Evolutionary conservation across 768 basidiomycete species (phyloP), one percentile per base, ranked within the genome.

Genomic region (Lyophyllum shimeji): DNA sequence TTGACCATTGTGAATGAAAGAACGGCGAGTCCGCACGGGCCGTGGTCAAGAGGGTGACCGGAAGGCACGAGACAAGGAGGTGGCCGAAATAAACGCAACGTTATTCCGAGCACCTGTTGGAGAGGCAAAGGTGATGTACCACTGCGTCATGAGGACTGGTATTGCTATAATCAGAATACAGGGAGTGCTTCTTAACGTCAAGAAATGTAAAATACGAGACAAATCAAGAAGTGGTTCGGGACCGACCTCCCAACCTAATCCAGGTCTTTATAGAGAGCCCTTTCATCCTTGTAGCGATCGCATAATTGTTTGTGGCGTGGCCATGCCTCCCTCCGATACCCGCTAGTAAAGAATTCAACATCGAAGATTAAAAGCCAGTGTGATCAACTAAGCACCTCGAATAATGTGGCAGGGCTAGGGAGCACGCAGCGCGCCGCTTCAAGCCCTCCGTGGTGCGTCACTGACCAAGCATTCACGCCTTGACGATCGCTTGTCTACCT

Each of bases 321-420:
- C 39, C 51, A 57, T 18, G 40, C 51, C 46, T 57, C 56, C 40
- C 43, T 52, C 17, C 52, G 46, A 37, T 57, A 40, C 13, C 25
- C 31, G 5, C 55, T 42, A 12, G 18, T 9, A 9, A 40, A 40
- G 18, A n/a, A 3, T 40, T 40, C 6, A 7, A 29, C 4, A 40
- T n/a, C 37, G 13, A 40, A 9, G 1, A 18, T 12, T 11, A 25
- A 43, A n/a, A 15, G 20, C 11, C n/a, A 6, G n/a, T 18, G 2
- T 1, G 1, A 46, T 12, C 5, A 17, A 47, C 6, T 15, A 9
- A 50, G 39, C 45, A 52, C 55, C 46, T 52, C 7, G 46, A 52
- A 27, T 50, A 52, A 29, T 49, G 52, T n/a, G 9, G n/a, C n/a
- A 46, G 3, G 31, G 29, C 42, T 20, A 27, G 12, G 7, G n/a